phyloP scores from a whole-genome alignment of 2,329 filamentous ascomycete genomes.

The Reticulascus tulasneorum region DNA sequence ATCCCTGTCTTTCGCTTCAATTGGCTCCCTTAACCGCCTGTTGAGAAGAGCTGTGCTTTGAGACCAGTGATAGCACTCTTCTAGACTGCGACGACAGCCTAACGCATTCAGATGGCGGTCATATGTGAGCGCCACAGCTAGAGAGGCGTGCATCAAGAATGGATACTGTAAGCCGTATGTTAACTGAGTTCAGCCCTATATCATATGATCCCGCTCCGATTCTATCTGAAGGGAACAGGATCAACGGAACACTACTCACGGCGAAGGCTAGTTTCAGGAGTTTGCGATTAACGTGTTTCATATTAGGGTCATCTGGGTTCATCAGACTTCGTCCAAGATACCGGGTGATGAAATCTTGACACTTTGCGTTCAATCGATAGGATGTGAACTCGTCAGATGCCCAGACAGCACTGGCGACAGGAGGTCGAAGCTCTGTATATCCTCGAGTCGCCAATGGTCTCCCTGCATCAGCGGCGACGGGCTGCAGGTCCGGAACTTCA shows the following conservation, averaged over 20 bases:
- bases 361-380: conserved; percentile 32
- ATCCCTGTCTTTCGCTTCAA: conserved; percentile 33
- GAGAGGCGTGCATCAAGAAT: conserved; percentile 41
- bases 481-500: conserved; percentile 32
- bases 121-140: conserved; percentile 38
- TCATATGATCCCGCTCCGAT: too few relatives aligned
- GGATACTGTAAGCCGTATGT: conserved; percentile 29
- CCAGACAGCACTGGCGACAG: conserved; percentile 29
- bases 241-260: conserved; percentile 22
- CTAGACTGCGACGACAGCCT: conserved; percentile 20
- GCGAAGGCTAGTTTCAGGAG: conserved; percentile 33
- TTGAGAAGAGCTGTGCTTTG: conserved; percentile 37
- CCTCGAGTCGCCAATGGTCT: conserved; percentile 13
- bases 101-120: conserved; percentile 27
- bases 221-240: too few relatives aligned
- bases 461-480: conserved; percentile 20
- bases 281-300: conserved; percentile 31
- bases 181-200: conserved; percentile 3
- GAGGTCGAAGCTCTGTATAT: conserved; percentile 17
- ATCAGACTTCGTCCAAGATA: conserved; percentile 34
- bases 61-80: conserved; percentile 41
- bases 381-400: conserved; percentile 22
- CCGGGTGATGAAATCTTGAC: conserved; percentile 36
- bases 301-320: conserved; percentile 30
- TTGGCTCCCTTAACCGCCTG: conserved; percentile 26